Percentiles rank a stretch among this genome's conserved stretches.
Evolutionary conservation across 2,329 filamentous ascomycete genomes (phyloP).

Genomic region (Fusarium cicatricum): DNA sequence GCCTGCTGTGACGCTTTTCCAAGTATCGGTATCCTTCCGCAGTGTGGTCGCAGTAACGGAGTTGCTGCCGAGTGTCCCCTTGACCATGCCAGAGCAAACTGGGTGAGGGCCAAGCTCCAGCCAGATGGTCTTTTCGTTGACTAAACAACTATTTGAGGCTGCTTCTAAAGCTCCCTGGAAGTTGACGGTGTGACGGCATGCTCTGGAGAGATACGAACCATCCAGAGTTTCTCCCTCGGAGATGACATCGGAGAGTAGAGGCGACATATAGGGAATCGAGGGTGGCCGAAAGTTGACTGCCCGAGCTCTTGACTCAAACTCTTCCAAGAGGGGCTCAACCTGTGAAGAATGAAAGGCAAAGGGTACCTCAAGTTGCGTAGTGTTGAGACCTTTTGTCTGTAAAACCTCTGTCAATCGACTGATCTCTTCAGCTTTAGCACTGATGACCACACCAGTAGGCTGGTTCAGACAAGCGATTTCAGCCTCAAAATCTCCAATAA

Average conservation of each 20-base stretch:
- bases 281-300: conserved; percentile 51
- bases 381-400: conserved; percentile 52
- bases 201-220: conserved; percentile 66
- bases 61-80: conserved; percentile 62
- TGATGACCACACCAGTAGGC: conserved; percentile 77
- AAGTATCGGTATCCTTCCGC: conserved; percentile 69
- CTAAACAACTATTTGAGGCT: conserved; percentile 56
- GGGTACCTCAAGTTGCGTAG: conserved; percentile 57
- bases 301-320: conserved; percentile 60
- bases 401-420: conserved; percentile 51
- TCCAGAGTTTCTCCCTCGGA: conserved; percentile 57
- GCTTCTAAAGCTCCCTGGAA: conserved; percentile 66
- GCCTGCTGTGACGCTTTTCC: conserved; percentile 68
- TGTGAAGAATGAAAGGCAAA: conserved; percentile 64
- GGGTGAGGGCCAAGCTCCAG: conserved; percentile 76
- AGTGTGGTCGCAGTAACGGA: conserved; percentile 66
- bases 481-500: conserved; percentile 49
- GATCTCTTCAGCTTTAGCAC: conserved; percentile 54
- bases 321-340: conserved; percentile 63
- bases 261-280: conserved; percentile 69
- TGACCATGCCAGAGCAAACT: conserved; percentile 69
- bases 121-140: conserved; percentile 67
- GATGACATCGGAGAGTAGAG: conserved; percentile 65
- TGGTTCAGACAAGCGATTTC: conserved; percentile 79
- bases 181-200: conserved; percentile 71